phyloP scores from a whole-genome alignment of 2,329 filamentous ascomycete species.

The Fusarium stilboides region DNA sequence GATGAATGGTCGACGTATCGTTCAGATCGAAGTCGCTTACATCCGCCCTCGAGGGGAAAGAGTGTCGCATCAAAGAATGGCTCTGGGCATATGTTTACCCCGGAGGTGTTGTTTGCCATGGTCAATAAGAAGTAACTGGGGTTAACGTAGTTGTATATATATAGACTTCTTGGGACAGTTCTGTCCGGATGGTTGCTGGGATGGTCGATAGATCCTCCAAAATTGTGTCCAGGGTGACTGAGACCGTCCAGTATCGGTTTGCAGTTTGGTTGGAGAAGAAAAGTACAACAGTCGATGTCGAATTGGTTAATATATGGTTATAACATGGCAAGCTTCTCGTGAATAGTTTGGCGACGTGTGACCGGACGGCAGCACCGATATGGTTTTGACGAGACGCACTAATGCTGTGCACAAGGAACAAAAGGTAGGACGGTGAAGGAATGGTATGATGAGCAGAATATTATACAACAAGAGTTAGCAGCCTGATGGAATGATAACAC shows the following conservation, averaged over 20 bases:
- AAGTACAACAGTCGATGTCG: conserved; percentile 1
- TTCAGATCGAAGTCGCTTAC: conserved; percentile 62
- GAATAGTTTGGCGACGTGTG: conserved; percentile 18
- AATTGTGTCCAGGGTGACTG: conserved; percentile 6
- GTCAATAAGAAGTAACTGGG: conserved; percentile 14
- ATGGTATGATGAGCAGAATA: conserved; percentile 10
- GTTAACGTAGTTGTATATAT: neutral
- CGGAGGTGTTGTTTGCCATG: conserved; percentile 56
- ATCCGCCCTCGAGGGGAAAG: conserved; percentile 75
- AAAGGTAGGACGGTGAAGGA: conserved; percentile 20
- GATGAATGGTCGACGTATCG: neutral
- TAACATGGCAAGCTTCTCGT: conserved; percentile 18
- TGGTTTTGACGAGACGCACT: conserved; percentile 24
- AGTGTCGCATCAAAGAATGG: conserved; percentile 78
- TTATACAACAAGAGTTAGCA: conserved; percentile 36
- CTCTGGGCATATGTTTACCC: conserved; percentile 69
- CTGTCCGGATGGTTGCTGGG: conserved; percentile 6
- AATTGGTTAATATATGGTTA: conserved; percentile 8
- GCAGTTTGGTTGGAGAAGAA: conserved; percentile 8
- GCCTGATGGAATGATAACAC: conserved; percentile 25
- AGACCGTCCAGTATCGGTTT: conserved; percentile 6
- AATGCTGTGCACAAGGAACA: conserved; percentile 14
- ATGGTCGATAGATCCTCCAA: conserved; percentile 7
- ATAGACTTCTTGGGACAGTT: conserved; percentile 25
- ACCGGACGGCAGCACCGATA: conserved; percentile 20